Evolutionary conservation across 2,329 filamentous ascomycete species (phyloP), one percentile per base, ranked within the genome.

Genomic region (Fusarium sp.): DNA sequence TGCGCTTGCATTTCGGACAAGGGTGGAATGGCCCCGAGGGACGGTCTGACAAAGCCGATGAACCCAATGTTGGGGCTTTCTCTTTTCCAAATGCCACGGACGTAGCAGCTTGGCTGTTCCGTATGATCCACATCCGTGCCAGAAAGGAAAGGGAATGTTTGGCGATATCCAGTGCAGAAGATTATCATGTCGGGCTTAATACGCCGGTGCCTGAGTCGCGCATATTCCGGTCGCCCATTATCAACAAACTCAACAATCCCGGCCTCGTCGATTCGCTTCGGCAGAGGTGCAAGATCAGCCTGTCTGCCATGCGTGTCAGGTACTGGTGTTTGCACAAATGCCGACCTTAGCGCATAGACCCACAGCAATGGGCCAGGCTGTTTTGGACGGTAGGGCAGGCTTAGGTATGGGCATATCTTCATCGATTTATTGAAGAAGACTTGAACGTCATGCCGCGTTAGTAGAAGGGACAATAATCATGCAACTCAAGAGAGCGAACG

Each of bases 381-480:
- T 1, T 10, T 31, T 1, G 55, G 47, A 3, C 46, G 46, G 9
- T 57, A 57, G 2, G 55, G 47, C 0, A 42, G 18, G 4, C 31
- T 57, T 7, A 57, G 4, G 13, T 57, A 57, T 1, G 46, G 55
- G 3, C 55, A 57, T 1, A 57, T 31, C 23, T 57, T 57, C 47
- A 26, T 57, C 2, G 31, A 57, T 11, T 54, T 57, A 4, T 57
- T 57, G n/a, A 57, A 53, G 11, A 57, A 57, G 2, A 53, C 55
- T 57, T 20, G 20, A 20, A 20, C 20, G 20, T 20, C 20, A 4
- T 20, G 20, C 3, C 20, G 20, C 20, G 20, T 20, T 20, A 20
- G 20, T 4, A 20, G 20, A 20, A 20, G 20, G 20, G 20, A 20
- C 20, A 20, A 20, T 20, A 3, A 4, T 4, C 20, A 20, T 20